A percentile compares a stretch with the other conserved stretches of the same genome.
Evolutionary conservation across 2,329 filamentous ascomycete species (phyloP).

Genomic region (Blastomyces gilchristii): DNA sequence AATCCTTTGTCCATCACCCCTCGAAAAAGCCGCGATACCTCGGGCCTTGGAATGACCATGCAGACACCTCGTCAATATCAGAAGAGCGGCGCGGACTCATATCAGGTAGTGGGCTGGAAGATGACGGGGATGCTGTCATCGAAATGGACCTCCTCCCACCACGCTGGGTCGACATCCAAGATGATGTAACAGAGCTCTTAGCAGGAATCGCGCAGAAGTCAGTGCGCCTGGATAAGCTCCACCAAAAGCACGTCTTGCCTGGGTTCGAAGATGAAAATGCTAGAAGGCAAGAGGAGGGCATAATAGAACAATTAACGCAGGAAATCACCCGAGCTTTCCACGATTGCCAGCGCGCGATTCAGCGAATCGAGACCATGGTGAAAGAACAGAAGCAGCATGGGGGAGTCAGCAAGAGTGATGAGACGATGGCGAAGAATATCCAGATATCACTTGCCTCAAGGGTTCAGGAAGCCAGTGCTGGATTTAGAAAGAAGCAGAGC

Average conservation of each 20-base stretch:
- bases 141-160: constrained; percentile 97
- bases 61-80: constrained; percentile 48
- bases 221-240: constrained; percentile 75
- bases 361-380: constrained; percentile 79
- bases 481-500: constrained; percentile 94
- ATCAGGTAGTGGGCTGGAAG: constrained; percentile 54
- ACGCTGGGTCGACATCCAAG: constrained; percentile 89
- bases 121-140: constrained; percentile 84
- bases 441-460: constrained; percentile 80
- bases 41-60: constrained; percentile 48
- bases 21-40: constrained; percentile 68
- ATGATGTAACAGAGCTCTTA: constrained; percentile 79
- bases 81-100: constrained; percentile 75
- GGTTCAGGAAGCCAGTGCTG: constrained; percentile 83
- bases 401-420: constrained; percentile 68
- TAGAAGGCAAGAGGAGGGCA: constrained; percentile 72
- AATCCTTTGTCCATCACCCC: constrained; percentile 94
- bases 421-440: constrained; percentile 92
- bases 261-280: constrained; percentile 93
- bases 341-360: constrained; percentile 77
- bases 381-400: constrained; percentile 60
- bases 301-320: constrained; percentile 85
- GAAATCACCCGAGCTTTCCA: constrained; percentile 84
- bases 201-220: constrained; percentile 72
- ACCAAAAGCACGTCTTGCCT: constrained; percentile 93